Percentiles rank a stretch among this genome's conserved stretches.
Evolutionary conservation across 805 yeast genomes (phyloP).

Genomic region (Saccharomycopsis olivae): DNA sequence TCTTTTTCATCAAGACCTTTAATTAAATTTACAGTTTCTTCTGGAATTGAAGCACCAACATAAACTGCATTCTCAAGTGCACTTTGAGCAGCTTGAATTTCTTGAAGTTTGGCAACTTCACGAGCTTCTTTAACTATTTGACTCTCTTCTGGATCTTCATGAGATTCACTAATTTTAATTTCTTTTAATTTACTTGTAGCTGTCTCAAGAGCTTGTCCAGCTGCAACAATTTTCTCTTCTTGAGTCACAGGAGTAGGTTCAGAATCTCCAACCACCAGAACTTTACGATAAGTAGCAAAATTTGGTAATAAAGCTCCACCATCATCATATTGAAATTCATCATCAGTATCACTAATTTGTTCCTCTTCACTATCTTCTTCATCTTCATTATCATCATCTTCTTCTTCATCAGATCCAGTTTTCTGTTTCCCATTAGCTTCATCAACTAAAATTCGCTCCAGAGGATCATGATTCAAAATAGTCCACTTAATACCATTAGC

Average conservation of each 20-base stretch:
- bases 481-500: constrained; percentile 40
- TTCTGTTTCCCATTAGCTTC: neutral
- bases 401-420: constrained; percentile 1
- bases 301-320: constrained; percentile 50
- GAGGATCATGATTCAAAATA: constrained; percentile 64
- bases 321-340: constrained; percentile 44
- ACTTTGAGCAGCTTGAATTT: constrained; percentile 46
- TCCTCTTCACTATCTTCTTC: constrained; percentile 40
- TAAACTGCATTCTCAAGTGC: constrained; percentile 33
- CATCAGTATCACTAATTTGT: constrained; percentile 47
- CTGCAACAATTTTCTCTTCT: neutral
- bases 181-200: constrained; percentile 16
- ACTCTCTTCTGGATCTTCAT: neutral
- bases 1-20: constrained; percentile 26
- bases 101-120: constrained; percentile 39
- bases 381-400: neutral
- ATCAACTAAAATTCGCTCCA: constrained; percentile 38
- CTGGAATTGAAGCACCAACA: constrained; percentile 17
- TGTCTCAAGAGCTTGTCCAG: constrained; percentile 6
- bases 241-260: neutral
- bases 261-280: constrained; percentile 1
- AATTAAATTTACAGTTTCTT: constrained; percentile 35
- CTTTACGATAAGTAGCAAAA: constrained; percentile 29
- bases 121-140: constrained; percentile 23
- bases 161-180: constrained; percentile 1